Conservation (phyloP, 345 rosid species). For the Cardamine chenopodiifolia region DNA sequence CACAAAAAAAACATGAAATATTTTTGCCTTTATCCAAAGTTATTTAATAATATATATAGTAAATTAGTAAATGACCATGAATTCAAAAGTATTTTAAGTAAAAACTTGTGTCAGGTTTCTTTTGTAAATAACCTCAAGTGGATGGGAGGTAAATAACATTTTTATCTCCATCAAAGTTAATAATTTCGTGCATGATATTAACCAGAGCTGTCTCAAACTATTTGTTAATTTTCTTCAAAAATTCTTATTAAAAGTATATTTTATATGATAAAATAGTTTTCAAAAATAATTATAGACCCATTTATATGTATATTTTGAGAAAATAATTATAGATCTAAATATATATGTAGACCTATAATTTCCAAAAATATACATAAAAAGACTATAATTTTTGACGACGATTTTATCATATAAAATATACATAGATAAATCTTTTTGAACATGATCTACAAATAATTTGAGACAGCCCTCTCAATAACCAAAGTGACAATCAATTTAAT, state of each 20-base stretch:
- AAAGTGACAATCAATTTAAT: background rate
- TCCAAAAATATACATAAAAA: background rate
- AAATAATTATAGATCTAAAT: background rate
- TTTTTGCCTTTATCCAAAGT: too few species aligned
- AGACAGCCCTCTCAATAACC: background rate
- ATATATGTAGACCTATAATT: background rate
- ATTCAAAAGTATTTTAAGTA: background rate
- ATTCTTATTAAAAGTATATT: too few species aligned
- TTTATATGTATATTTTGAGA: background rate
- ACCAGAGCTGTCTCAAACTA: background rate
- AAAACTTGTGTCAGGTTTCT: too few species aligned
- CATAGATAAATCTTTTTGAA: background rate
- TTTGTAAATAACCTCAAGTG: too few species aligned
- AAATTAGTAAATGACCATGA: background rate
- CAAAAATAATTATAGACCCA: too few species aligned
- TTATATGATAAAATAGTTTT: too few species aligned
- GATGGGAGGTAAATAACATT: too few species aligned
- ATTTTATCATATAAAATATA: background rate
- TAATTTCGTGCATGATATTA: too few species aligned
- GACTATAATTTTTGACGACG: background rate
- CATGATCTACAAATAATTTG: background rate
- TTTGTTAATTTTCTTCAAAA: too few species aligned
- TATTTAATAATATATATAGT: too few species aligned
- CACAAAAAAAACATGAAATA: background rate
- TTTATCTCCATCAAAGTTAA: background rate